Evolutionary conservation across 176 grass and related monocot species (phyloP).

Genomic region (Eragrostis curvula): DNA sequence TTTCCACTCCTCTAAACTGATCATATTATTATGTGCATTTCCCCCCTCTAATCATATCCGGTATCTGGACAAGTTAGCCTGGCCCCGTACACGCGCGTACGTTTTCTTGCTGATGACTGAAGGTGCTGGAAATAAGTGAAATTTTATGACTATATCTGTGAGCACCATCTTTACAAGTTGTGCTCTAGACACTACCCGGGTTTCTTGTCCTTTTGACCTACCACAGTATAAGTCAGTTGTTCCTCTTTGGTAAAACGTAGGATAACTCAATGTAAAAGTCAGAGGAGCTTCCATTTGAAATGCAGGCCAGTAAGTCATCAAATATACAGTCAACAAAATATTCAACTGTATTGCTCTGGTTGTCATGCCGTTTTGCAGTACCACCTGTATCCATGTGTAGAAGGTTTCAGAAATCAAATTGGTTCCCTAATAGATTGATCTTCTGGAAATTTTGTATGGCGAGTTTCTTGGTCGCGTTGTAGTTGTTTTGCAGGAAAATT

Average conservation of each 20-base stretch:
- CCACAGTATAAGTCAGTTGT: not conserved
- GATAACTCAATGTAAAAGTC: not conserved
- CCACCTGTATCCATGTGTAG: not conserved
- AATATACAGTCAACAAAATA: not conserved
- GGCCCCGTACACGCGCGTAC: no score
- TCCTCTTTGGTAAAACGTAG: not conserved
- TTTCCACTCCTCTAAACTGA: not conserved
- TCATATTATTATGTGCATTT: not conserved
- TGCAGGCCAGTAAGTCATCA: not conserved
- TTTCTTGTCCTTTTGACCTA: not conserved
- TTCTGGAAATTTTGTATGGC: not conserved
- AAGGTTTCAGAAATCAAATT: not conserved
- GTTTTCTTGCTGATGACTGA: not conserved
- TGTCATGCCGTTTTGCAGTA: not conserved
- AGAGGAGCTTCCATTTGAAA: not conserved
- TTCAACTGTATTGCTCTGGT: not conserved
- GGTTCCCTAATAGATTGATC: not conserved
- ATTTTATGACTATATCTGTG: not conserved
- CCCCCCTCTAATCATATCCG: not conserved
- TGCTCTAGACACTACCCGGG: not conserved
- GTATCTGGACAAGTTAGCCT: not conserved
- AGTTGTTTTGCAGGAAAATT: not conserved
- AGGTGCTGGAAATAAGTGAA: not conserved
- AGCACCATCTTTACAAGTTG: not conserved
- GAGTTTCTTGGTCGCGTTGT: not conserved